Evolutionary conservation across 192 early-diverging fungal species (phyloP).

Genomic region (Coemansia sp.): DNA sequence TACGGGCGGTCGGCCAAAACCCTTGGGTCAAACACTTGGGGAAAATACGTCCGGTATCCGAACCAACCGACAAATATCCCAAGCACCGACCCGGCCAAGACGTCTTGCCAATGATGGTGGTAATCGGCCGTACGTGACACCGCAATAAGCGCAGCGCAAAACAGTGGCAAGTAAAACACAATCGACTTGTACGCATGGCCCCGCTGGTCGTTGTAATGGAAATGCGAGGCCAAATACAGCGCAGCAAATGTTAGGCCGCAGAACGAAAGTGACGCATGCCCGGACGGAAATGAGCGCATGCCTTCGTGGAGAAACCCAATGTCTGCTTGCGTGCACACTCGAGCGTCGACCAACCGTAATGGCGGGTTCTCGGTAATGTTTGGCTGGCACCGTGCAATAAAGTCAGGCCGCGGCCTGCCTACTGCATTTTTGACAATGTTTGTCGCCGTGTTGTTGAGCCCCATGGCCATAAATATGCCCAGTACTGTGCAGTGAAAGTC

Average conservation of each 20-base stretch:
- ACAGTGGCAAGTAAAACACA: slow-evolving; percentile 49
- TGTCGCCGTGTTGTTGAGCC: slow-evolving; percentile 52
- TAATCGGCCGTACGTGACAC: slow-evolving; percentile 65
- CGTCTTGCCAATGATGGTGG: slow-evolving; percentile 66
- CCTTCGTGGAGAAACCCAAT: slow-evolving; percentile 64
- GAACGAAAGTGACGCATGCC: slow-evolving; percentile 78
- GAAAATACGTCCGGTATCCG: slow-evolving; percentile 47
- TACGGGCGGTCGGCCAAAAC: slow-evolving; percentile 47
- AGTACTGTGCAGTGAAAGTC: slow-evolving; percentile 53
- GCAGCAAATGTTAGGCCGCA: slow-evolving; percentile 67
- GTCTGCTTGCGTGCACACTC: slow-evolving; percentile 61
- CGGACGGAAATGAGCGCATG: slow-evolving; percentile 81
- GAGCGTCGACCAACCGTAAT: slow-evolving; percentile 59
- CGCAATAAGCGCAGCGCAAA: slow-evolving; percentile 56
- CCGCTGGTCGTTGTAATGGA: slow-evolving; percentile 63
- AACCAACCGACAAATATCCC: slow-evolving; percentile 44
- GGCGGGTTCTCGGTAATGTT: slow-evolving; percentile 51
- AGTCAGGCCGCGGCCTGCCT: slow-evolving; percentile 68
- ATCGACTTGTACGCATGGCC: slow-evolving; percentile 69
- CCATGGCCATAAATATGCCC: slow-evolving; percentile 51
- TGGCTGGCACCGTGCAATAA: slow-evolving; percentile 54
- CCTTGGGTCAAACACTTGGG: slow-evolving; percentile 27
- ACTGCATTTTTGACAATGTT: slow-evolving; percentile 55
- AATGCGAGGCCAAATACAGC: slow-evolving; percentile 70
- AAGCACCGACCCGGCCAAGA: slow-evolving; percentile 59